These are phyloP conservation scores for Simplicillium sp. DNA, from an alignment of 2,329 filamentous ascomycete genomes.

Conservation along the genomic window DNA sequence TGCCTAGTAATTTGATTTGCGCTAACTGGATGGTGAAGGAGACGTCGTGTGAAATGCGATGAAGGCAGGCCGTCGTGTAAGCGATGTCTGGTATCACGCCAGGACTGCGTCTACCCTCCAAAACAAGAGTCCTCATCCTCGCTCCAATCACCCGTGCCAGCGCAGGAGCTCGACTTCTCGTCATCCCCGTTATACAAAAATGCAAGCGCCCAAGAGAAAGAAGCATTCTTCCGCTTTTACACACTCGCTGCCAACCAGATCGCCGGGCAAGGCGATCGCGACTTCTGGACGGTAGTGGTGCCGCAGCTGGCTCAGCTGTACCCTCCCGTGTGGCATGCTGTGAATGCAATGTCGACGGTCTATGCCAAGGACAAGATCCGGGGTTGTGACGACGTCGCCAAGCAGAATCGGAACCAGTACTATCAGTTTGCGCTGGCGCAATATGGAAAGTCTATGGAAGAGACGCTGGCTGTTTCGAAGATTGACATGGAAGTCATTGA, in stretches of 20 bases:
- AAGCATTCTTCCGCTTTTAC: conserved; percentile 5
- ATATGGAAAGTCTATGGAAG: conserved; percentile 3
- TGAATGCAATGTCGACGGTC: conserved; percentile 3
- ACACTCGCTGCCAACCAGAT: conserved; percentile 3
- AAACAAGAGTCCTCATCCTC: background rate
- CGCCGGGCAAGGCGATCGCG: conserved; percentile 1
- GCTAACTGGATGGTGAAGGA: background rate
- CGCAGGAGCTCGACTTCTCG: background rate
- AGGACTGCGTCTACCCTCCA: conserved; percentile 1
- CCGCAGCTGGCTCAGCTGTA: conserved; percentile 4
- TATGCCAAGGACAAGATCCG: conserved; percentile 3
- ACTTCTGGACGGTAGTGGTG: conserved; percentile 4
- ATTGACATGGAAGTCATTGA: conserved; percentile 1
- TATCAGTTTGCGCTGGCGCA: conserved; percentile 4
- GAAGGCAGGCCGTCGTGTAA: conserved; percentile 3
- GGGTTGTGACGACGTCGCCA: background rate
- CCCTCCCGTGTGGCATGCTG: conserved; percentile 3
- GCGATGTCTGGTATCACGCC: conserved; percentile 1
- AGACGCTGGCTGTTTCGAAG: conserved; percentile 3
- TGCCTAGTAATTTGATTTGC: too few relatives aligned
- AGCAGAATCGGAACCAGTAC: conserved; percentile 3
- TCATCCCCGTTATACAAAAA: conserved; percentile 2
- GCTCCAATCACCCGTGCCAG: background rate
- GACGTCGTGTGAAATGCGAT: conserved; percentile 3
- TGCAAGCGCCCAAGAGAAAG: conserved; percentile 3